Evolutionary conservation across 495 filamentous ascomycete species (phyloP), one percentile per base, ranked within the genome.

Genomic region (Neurospora cerealis): DNA sequence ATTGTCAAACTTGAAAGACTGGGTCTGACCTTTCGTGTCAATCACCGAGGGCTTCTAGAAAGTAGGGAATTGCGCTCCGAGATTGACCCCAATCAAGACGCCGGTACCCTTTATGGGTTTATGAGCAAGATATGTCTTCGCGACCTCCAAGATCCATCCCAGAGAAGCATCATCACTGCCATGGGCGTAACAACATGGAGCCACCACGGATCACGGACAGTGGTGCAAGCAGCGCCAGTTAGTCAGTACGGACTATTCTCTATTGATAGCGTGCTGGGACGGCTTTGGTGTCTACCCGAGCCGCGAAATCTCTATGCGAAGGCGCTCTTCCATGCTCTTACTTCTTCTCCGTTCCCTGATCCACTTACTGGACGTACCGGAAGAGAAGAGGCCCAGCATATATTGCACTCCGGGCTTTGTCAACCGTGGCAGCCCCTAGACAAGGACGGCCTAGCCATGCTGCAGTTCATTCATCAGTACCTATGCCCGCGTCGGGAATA

Each of bases 51-150:
- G 5, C 71, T 72, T 10, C 39, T 72, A 11, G 36, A 72, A 24
- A 69, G 44, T 24, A 62, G 48, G 21, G 71, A 72, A 36, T 24
- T 72, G 34, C 34, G 48, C 11, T 62, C 71, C 10, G 71, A 72
- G 46, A 40, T 72, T n/a, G 71, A 72, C 34, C 71, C 71, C 0
- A 69, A 72, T 7, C 71, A 72, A 69, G 71, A 72, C 71, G 71
- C 71, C 3, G 71, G 71, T 0, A 72, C 71, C 5, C 48, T 69
- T 34, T 72, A 72, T 32, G 71, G 71, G 3, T 69, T 72, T 3
- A 11, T 21, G 32, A 69, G 71, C 32, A 40, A 40, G 71, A 36
- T 72, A 15, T 66, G 71, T 72, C 46, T 62, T 69, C 32, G 46
- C 10, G 32, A 69, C 32, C 36, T 36, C 48, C n/a, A 24, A 62